These are phyloP conservation scores for Aspergillus pseudonomiae DNA, from an alignment of 2,329 filamentous ascomycete genomes.

Conservation along the genomic window DNA sequence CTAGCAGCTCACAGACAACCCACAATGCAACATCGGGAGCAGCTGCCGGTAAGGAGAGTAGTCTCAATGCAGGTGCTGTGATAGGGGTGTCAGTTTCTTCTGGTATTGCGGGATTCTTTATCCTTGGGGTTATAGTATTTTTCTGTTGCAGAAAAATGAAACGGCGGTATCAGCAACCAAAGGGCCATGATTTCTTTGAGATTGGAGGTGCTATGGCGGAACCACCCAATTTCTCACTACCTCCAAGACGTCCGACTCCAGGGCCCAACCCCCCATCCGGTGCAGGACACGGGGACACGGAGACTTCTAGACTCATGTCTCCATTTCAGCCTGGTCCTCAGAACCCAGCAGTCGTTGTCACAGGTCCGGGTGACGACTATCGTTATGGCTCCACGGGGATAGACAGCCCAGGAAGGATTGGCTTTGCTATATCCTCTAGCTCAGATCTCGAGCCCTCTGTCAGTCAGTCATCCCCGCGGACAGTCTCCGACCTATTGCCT, in stretches of 20 bases:
- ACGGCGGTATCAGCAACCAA: slow-evolving; percentile 24
- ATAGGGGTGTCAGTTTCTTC: slow-evolving; percentile 43
- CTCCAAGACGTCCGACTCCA: slow-evolving; percentile 27
- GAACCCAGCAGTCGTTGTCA: slow-evolving; percentile 25
- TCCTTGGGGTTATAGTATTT: slow-evolving; percentile 37
- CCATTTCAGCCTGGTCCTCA: slow-evolving; percentile 20
- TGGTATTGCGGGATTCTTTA: slow-evolving; percentile 38
- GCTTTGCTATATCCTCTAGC: slow-evolving; percentile 33
- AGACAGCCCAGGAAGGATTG: slow-evolving; percentile 28
- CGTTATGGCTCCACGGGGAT: slow-evolving; percentile 3
- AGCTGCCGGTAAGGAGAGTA: slow-evolving; percentile 12
- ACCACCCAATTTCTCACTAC: slow-evolving; percentile 34
- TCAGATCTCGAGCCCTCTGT: slow-evolving; percentile 33
- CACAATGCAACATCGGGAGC: slow-evolving; percentile 9
- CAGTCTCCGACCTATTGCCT: slow-evolving; percentile 42
- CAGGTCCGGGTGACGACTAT: slow-evolving; percentile 16
- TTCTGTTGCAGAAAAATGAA: slow-evolving; percentile 35
- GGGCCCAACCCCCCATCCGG: slow-evolving; percentile 18
- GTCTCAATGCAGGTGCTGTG: slow-evolving; percentile 34
- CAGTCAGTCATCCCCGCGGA: slow-evolving; percentile 39
- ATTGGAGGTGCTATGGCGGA: slow-evolving; percentile 45
- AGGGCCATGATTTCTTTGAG: slow-evolving; percentile 37
- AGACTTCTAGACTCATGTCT: slow-evolving; percentile 25
- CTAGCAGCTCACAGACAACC: slow-evolving; percentile 11
- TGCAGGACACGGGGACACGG: slow-evolving; percentile 14